These are phyloP conservation scores for Blastobotrys malaysiensis DNA, from an alignment of 1,139 yeast species.

Conservation along the genomic window DNA sequence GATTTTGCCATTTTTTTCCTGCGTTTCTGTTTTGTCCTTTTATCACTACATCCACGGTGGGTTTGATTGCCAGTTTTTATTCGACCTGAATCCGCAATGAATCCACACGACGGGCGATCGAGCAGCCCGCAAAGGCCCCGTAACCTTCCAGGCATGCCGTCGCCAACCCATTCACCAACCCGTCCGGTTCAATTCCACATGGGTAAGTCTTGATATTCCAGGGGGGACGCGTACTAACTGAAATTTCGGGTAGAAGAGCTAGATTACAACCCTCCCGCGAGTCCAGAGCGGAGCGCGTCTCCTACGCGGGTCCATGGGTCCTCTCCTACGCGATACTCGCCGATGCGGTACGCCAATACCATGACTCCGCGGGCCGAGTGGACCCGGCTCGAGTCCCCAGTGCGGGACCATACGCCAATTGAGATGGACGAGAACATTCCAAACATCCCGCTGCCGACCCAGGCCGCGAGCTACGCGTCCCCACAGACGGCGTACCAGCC, in stretches of 20 bases:
- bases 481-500: slow-evolving; percentile 1
- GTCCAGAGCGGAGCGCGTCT: slow-evolving; percentile 10
- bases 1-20: neutral
- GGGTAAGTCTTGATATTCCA: slow-evolving; percentile 6
- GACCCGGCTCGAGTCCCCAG: slow-evolving; percentile 29
- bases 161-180: slow-evolving; percentile 11
- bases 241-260: slow-evolving; percentile 1
- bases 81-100: neutral
- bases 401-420: slow-evolving; percentile 25
- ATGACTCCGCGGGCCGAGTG: slow-evolving; percentile 25
- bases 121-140: slow-evolving; percentile 3
- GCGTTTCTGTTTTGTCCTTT: neutral
- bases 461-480: slow-evolving; percentile 20
- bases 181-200: slow-evolving; percentile 8
- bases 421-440: slow-evolving; percentile 18
- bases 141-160: slow-evolving; percentile 13
- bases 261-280: slow-evolving; percentile 12
- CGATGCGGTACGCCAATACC: slow-evolving; percentile 16
- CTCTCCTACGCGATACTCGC: slow-evolving; percentile 20
- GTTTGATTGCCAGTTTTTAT: neutral
- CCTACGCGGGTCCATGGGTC: slow-evolving; percentile 17
- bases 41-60: neutral
- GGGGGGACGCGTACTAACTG: neutral
- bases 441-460: slow-evolving; percentile 20
- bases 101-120: neutral